Evolutionary conservation across 2,329 filamentous ascomycete species (phyloP).

Genomic region (Xylariaceae sp.): DNA sequence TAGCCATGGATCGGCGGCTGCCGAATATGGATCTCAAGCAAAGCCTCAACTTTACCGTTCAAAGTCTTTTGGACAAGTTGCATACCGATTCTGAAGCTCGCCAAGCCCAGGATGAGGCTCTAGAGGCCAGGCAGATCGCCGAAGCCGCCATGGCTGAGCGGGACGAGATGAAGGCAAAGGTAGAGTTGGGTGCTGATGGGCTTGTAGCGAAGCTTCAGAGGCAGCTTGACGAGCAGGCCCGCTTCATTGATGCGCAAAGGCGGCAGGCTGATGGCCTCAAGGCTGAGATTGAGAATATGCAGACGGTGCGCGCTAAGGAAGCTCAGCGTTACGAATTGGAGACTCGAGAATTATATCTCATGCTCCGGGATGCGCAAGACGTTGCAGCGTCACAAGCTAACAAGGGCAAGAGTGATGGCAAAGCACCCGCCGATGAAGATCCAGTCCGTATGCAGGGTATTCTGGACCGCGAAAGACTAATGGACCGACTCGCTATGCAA

Average conservation of each 20-base stretch:
- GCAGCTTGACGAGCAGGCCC: conserved; percentile 87
- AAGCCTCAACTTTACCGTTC: conserved; percentile 94
- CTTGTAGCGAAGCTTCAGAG: conserved; percentile 89
- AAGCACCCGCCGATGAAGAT: conserved; percentile 57
- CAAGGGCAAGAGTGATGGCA: conserved; percentile 49
- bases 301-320: conserved; percentile 82
- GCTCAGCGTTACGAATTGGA: conserved; percentile 93
- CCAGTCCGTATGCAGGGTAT: conserved; percentile 84
- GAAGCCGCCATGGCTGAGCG: conserved; percentile 94
- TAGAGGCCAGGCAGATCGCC: conserved; percentile 86
- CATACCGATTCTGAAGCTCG: conserved; percentile 95
- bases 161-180: conserved; percentile 85
- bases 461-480: conserved; percentile 83
- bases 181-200: conserved; percentile 90
- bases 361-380: conserved; percentile 96
- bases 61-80: conserved; percentile 88
- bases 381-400: conserved; percentile 81
- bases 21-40: conserved; percentile 98
- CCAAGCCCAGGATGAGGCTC: conserved; percentile 84
- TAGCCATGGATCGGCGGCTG: conserved; percentile 92
- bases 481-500: conserved; percentile 92
- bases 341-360: conserved; percentile 93
- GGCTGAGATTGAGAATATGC: conserved; percentile 81
- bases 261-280: conserved; percentile 86
- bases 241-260: conserved; percentile 83